Evolutionary conservation across 2,329 filamentous ascomycete genomes (phyloP).

Genomic region (Aspergillaceae sp.): DNA sequence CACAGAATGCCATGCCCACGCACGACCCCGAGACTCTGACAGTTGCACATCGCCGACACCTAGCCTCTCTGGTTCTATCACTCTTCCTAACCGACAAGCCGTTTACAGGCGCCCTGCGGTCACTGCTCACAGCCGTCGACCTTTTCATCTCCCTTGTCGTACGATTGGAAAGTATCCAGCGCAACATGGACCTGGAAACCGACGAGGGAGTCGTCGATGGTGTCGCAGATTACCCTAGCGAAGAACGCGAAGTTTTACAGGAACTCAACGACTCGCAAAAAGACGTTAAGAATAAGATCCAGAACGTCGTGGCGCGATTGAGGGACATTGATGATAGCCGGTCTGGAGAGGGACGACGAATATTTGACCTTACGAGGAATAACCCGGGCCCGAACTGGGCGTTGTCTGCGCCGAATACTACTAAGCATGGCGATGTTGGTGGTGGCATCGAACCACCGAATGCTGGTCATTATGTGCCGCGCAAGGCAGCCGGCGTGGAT

Average conservation of each 20-base stretch:
- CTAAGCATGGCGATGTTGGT: neutral
- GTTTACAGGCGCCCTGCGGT: conserved; percentile 33
- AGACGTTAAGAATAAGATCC: conserved; percentile 59
- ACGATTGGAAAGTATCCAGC: conserved; percentile 68
- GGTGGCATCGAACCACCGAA: neutral
- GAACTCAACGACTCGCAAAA: conserved; percentile 57
- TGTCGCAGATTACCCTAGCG: conserved; percentile 60
- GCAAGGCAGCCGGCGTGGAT: conserved; percentile 71
- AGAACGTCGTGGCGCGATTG: conserved; percentile 49
- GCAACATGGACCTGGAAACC: conserved; percentile 67
- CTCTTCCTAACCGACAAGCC: conserved; percentile 36
- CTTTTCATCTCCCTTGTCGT: conserved; percentile 68
- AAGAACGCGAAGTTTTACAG: conserved; percentile 59
- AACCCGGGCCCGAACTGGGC: conserved; percentile 20
- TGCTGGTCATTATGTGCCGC: conserved; percentile 52
- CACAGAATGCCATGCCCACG: conserved; percentile 1
- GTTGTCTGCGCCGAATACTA: conserved; percentile 18
- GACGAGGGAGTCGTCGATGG: conserved; percentile 75
- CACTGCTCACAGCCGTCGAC: conserved; percentile 53
- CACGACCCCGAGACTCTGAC: conserved; percentile 82
- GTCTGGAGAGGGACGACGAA: conserved; percentile 30
- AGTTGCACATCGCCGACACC: conserved; percentile 67
- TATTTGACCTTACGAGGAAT: conserved; percentile 18
- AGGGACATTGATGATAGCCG: conserved; percentile 53
- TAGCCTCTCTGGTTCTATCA: conserved; percentile 52